Base-by-base conservation (phyloP, 106 monocot genomes). In the Acanthochlamys bracteata region DNA sequence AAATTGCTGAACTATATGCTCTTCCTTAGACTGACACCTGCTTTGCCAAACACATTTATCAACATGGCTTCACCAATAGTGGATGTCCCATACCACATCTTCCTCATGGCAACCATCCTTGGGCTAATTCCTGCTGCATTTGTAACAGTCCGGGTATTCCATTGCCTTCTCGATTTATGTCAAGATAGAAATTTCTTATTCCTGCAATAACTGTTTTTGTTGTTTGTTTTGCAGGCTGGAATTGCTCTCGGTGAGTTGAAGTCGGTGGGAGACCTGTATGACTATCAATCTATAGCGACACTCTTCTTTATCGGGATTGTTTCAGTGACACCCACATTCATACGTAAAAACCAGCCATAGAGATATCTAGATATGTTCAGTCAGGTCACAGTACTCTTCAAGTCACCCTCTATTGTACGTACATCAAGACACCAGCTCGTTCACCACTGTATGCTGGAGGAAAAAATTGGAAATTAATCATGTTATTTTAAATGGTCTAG, bases 1-100 rank as follows among this genome's bases (percentile, higher is more conserved):
- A 96, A 83, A 21, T 65, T 96, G 27, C 66, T 96, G 73, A 96
- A 96, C 75, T 96, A 96, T 77, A 90, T 96, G 90, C 80, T 96
- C 54, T 96, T 96, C 80, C 84, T 96, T 4, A 84, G 95, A 79
- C 86, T 96, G 56, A 96, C 95, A 9, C 95, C 95, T 14, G 82
- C 95, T 41, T 71, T 96, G 60, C 95, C 95, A 24, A 96, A 96
- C 71, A 96, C 95, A 56, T 95, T 95, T 76, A 95, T 95, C 41
- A 95, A 95, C 57, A 54, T 95, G 43, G 90, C 95, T 45, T 95
- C 95, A 22, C 95, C 95, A 6, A 95, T 95, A 55, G 95, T 95
- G 10, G 87, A 88, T 53, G 81, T 95, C 23, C 95, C 95, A 21
- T 95, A 78, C 56, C 86, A 80, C 55, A 83, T 70, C 22, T 95